Conservation (phyloP, 2,329 filamentous ascomycete genomes). For the Leptosphaerulina australis region DNA sequence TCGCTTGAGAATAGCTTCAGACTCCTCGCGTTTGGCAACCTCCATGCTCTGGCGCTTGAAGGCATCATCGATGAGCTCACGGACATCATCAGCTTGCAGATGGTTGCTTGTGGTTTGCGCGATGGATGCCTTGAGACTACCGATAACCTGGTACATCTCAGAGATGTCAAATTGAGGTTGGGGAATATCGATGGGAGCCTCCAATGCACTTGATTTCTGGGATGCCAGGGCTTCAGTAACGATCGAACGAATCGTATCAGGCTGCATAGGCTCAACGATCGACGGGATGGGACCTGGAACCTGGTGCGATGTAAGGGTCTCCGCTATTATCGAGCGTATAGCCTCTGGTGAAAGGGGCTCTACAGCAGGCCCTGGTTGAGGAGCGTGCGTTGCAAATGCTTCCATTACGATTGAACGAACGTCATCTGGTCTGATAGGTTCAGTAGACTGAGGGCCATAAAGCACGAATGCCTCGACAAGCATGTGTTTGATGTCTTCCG, state of each 20-base stretch:
- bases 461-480: conserved; percentile 32
- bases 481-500: conserved; percentile 39
- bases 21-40: conserved; percentile 37
- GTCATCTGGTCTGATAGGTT: conserved; percentile 51
- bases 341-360: conserved; percentile 34
- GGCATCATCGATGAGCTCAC: conserved; percentile 46
- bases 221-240: conserved; percentile 43
- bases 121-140: conserved; percentile 56
- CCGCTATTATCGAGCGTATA: conserved; percentile 37
- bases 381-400: conserved; percentile 59
- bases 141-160: conserved; percentile 56
- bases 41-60: conserved; percentile 44
- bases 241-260: conserved; percentile 45
- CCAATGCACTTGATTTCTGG: conserved; percentile 38
- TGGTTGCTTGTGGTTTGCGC: conserved; percentile 53
- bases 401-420: conserved; percentile 56
- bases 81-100: conserved; percentile 53
- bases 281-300: conserved; percentile 26
- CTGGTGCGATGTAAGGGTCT: conserved; percentile 36
- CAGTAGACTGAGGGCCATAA: conserved; percentile 32
- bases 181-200: conserved; percentile 43
- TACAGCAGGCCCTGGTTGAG: conserved; percentile 15
- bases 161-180: conserved; percentile 47
- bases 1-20: conserved; percentile 40
- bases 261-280: conserved; percentile 36